Conservation (phyloP, 257 asterid species). For the Ballota nigra region DNA sequence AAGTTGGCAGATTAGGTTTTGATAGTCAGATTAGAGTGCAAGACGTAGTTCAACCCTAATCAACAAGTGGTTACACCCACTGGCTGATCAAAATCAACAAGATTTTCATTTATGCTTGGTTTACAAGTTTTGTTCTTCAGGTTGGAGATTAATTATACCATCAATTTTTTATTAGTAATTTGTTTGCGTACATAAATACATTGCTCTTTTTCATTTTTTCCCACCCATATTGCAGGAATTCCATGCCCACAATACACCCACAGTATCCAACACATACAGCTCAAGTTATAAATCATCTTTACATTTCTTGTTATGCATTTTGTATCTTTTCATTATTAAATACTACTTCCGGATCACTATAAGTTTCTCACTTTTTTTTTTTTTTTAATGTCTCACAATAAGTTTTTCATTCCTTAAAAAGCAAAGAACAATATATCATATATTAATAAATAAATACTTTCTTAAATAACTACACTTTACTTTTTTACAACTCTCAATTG, state of each 20-base stretch:
- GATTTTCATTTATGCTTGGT: constrained; percentile 35
- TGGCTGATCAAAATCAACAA: constrained; percentile 41
- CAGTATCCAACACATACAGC: background rate
- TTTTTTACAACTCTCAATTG: no score
- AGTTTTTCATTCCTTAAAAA: no score
- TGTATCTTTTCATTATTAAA: background rate
- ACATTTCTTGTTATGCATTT: background rate
- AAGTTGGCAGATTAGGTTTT: constrained; percentile 74
- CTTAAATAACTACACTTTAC: no score
- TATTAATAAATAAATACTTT: no score
- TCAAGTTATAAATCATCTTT: background rate
- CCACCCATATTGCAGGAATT: constrained; percentile 17
- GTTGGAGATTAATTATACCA: constrained; percentile 7
- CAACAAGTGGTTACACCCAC: constrained; percentile 72
- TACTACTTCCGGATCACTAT: no score
- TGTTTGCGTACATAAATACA: background rate
- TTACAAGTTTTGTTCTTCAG: constrained; percentile 32
- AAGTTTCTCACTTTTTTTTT: no score
- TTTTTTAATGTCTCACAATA: no score
- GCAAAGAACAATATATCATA: no score
- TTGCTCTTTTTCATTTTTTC: constrained; percentile 17
- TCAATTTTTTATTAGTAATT: background rate
- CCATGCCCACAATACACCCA: background rate
- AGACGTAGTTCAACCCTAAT: constrained; percentile 44
- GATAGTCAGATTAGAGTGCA: constrained; percentile 37